Conservation (phyloP, 176 grass and related monocot species). For the Alopecurus myosuroides region DNA sequence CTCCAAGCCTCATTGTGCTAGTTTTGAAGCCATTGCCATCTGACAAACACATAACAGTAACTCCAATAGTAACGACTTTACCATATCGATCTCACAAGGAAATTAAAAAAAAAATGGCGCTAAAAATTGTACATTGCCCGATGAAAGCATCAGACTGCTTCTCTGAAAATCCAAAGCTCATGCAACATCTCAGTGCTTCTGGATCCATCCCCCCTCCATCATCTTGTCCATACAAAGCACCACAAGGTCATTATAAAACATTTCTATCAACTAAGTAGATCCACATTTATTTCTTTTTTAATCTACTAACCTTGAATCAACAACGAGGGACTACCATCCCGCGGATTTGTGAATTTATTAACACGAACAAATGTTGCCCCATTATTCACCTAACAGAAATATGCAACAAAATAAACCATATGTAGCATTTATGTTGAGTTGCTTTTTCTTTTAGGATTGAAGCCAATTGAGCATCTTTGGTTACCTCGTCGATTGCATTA, state of each 20-base stretch:
- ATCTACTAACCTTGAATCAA: constrained; percentile 71
- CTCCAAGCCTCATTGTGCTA: constrained; percentile 98
- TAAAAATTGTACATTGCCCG: constrained; percentile 78
- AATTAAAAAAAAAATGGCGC: constrained; percentile 9
- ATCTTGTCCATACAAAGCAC: constrained; percentile 53
- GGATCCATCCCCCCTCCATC: constrained; percentile 97
- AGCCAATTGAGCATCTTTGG: not conserved
- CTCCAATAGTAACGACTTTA: constrained; percentile 14
- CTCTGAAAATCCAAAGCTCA: constrained; percentile 99
- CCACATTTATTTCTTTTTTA: constrained; percentile 14
- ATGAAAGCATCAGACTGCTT: constrained; percentile 88
- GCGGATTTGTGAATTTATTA: constrained; percentile 56
- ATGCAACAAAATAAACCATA: constrained; percentile 25
- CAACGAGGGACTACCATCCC: constrained; percentile 48
- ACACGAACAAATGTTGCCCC: constrained; percentile 76
- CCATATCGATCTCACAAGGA: constrained; percentile 31
- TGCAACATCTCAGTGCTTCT: constrained; percentile 66
- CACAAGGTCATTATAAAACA: constrained; percentile 16
- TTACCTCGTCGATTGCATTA: constrained; percentile 76
- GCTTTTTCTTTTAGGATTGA: constrained; percentile 3
- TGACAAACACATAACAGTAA: constrained; percentile 38
- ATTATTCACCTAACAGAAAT: constrained; percentile 50
- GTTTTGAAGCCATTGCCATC: constrained; percentile 99
- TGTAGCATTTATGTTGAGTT: constrained; percentile 3
- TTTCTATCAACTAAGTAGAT: not conserved